Percentiles rank a stretch among this genome's conserved stretches.
Conservation (phyloP, 1,284 basidiomycete species). For the Pseudozyma thailandica region DNA sequence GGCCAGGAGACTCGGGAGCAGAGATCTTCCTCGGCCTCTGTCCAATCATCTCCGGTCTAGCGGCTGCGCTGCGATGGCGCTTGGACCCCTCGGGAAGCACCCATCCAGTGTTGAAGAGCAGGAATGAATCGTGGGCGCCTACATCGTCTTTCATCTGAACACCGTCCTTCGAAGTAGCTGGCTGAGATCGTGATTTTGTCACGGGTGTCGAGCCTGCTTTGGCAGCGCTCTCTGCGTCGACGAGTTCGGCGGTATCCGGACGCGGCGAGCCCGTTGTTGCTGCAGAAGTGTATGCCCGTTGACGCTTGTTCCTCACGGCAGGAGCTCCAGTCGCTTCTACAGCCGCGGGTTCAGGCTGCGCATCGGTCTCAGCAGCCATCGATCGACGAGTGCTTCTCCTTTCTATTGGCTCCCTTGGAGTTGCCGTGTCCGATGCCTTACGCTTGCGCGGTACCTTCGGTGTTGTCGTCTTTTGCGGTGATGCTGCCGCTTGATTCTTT, state of each 20-base stretch:
- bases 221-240: background rate
- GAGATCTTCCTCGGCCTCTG: conserved; percentile 45
- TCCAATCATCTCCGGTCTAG: conserved; percentile 33
- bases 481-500: conserved; percentile 2
- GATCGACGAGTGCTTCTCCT: conserved; percentile 35
- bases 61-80: conserved; percentile 27
- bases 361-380: conserved; percentile 11
- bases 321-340: background rate
- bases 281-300: conserved; percentile 19
- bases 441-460: conserved; percentile 25
- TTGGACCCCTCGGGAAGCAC: conserved; percentile 78
- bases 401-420: conserved; percentile 14
- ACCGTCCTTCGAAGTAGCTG: conserved; percentile 71
- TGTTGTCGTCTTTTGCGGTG: conserved; percentile 9
- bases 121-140: conserved; percentile 79
- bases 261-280: conserved; percentile 4
- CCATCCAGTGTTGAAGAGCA: conserved; percentile 87
- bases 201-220: conserved; percentile 6
- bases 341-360: background rate
- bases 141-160: conserved; percentile 70
- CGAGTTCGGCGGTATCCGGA: background rate
- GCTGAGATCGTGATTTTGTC: conserved; percentile 19
- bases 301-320: conserved; percentile 18
- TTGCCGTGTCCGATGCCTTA: conserved; percentile 17
- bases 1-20: conserved; percentile 43